Percentiles rank a stretch among this genome's conserved stretches.
Conservation (phyloP, 225 moss, liverwort and hornwort genomes). For the Asterella californica region DNA sequence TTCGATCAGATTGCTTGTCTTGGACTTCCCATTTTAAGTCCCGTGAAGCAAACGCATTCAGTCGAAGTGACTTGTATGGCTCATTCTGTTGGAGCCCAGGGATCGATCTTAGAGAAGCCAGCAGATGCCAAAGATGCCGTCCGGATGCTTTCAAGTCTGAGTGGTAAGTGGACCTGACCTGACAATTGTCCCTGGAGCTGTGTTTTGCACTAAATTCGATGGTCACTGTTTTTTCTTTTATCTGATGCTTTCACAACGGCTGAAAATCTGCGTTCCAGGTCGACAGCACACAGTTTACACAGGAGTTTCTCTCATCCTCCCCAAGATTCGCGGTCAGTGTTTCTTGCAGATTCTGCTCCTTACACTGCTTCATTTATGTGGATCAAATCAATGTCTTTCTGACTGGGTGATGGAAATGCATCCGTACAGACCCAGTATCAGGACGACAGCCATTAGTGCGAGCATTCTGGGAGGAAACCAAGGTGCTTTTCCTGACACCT, state of each 20-base stretch:
- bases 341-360: not conserved
- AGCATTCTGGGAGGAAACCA: slow-evolving; percentile 81
- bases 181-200: not conserved
- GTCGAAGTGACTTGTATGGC: not conserved
- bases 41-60: no score
- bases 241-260: not conserved
- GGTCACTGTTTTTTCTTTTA: not conserved
- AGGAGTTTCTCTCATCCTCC: slow-evolving; percentile 81
- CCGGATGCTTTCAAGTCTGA: slow-evolving; percentile 77
- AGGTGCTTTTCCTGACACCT: slow-evolving; percentile 40
- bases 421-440: slow-evolving; percentile 43
- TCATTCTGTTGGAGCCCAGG: slow-evolving; percentile 37
- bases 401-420: not conserved
- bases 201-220: not conserved
- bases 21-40: not conserved
- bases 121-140: slow-evolving; percentile 70
- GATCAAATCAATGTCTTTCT: not conserved
- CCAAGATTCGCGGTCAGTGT: slow-evolving; percentile 60
- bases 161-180: slow-evolving; percentile 48
- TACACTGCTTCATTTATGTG: not conserved
- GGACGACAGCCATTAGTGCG: slow-evolving; percentile 59
- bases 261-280: slow-evolving; percentile 40
- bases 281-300: slow-evolving; percentile 89
- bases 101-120: slow-evolving; percentile 81
- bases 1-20: not conserved